Conservation (phyloP, 768 basidiomycete species). For the Hericium coralloides region DNA sequence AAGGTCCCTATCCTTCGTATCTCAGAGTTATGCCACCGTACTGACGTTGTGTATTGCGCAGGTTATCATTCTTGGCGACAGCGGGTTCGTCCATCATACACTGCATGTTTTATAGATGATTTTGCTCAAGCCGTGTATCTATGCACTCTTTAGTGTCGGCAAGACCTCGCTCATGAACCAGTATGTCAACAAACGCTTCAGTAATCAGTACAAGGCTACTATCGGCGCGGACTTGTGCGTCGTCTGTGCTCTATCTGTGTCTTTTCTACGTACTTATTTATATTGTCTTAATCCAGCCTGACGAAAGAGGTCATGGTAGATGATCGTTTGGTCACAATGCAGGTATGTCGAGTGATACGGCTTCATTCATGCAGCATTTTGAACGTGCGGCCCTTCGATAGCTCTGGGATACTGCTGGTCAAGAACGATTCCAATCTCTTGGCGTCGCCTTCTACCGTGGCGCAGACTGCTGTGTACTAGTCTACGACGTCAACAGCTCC, state of each 20-base stretch:
- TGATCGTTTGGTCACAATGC: slow-evolving; percentile 97
- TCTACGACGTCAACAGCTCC: slow-evolving; percentile 97
- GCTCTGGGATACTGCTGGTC: slow-evolving; percentile 99
- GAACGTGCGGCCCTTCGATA: slow-evolving; percentile 24
- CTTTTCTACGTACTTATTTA: background rate
- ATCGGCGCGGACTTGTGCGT: slow-evolving; percentile 94
- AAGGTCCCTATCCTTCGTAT: slow-evolving; percentile 43
- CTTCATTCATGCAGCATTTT: background rate
- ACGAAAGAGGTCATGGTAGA: slow-evolving; percentile 99
- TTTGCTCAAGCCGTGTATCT: background rate
- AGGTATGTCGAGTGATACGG: slow-evolving; percentile 42
- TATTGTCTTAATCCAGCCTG: slow-evolving; percentile 39
- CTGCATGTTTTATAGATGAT: background rate
- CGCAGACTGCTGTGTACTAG: slow-evolving; percentile 97
- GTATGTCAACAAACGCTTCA: slow-evolving; percentile 99
- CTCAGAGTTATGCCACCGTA: background rate
- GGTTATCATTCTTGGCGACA: slow-evolving; percentile 99
- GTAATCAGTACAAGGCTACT: slow-evolving; percentile 99
- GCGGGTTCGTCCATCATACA: slow-evolving; percentile 53
- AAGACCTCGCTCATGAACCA: slow-evolving; percentile 99
- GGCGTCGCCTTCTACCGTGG: slow-evolving; percentile 99
- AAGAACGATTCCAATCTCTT: slow-evolving; percentile 98
- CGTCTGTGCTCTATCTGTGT: slow-evolving; percentile 17
- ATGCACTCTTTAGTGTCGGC: slow-evolving; percentile 57
- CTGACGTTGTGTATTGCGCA: slow-evolving; percentile 25